These are phyloP conservation scores for Moesziomyces aphidis DNA, from an alignment of 1,284 basidiomycete species.

Conservation along the genomic window DNA sequence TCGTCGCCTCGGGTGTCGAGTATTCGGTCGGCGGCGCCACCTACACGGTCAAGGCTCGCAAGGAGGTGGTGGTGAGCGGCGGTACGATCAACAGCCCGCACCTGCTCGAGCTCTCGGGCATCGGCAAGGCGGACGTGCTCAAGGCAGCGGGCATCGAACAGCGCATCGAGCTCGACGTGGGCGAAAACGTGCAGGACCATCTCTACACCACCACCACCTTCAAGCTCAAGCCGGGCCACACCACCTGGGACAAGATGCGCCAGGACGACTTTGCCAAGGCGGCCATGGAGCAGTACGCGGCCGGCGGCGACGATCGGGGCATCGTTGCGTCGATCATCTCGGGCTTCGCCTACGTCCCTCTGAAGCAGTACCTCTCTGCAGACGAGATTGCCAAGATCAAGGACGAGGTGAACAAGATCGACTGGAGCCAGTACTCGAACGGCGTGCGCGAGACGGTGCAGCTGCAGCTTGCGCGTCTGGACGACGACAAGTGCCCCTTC, in stretches of 20 bases:
- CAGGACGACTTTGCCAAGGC: conserved; percentile 54
- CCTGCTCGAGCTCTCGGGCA: conserved; percentile 56
- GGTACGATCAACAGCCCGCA: conserved; percentile 70
- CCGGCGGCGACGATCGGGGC: conserved; percentile 45
- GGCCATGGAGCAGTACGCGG: conserved; percentile 54
- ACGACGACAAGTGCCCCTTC: conserved; percentile 48
- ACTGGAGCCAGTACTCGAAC: conserved; percentile 40
- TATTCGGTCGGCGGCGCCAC: conserved; percentile 57
- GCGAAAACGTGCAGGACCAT: conserved; percentile 73
- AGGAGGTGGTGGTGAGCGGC: conserved; percentile 71
- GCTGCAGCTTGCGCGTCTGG: conserved; percentile 42
- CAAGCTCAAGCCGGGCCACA: conserved; percentile 54
- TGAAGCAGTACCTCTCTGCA: conserved; percentile 43
- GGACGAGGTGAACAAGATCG: conserved; percentile 24
- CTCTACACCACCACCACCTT: conserved; percentile 66
- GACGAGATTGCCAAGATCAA: conserved; percentile 48
- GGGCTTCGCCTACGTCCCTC: conserved; percentile 51
- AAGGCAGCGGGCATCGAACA: conserved; percentile 38
- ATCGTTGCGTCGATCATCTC: conserved; percentile 54
- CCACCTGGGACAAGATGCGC: conserved; percentile 58
- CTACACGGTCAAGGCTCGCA: conserved; percentile 65
- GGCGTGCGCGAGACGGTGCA: conserved; percentile 49
- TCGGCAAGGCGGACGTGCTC: conserved; percentile 43
- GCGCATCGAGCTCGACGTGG: conserved; percentile 69
- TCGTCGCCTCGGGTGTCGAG: conserved; percentile 58